Base-by-base conservation (phyloP, 495 filamentous ascomycete species). In the Geopyxis carbonaria region DNA sequence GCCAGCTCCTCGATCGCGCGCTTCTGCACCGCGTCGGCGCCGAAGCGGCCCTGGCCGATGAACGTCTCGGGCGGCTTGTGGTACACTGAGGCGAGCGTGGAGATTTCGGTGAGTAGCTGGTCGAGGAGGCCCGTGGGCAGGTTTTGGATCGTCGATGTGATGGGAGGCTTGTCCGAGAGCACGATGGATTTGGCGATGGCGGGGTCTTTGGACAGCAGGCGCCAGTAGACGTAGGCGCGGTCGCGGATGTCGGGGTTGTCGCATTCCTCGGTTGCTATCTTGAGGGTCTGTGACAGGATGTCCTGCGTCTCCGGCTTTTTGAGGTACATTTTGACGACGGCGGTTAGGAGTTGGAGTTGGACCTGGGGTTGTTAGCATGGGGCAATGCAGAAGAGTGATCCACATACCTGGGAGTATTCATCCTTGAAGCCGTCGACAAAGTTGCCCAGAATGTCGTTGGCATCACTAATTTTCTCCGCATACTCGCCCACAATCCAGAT, bases 401-500 rank as follows among this genome's bases (percentile, higher is more conserved):
- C 31, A 22, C 19, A 23, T 56, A 78, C 76, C 62, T 84, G 81
- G 13, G 80, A 80, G 55, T 86, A 91, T 58, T 93, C 85, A 48
- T 92, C 85, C 53, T 79, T 81, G 59, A 93, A 93, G 2, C 76
- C 77, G 35, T 93, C 85, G 14, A 92, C 83, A 50, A 93, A 93
- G 8, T 78, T 73, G 40, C 70, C 64, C 14, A 93, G 56, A 34
- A 93, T 87, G 47, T 93, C 85, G 42, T 84, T 82, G 2, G 91
- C 89, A 55, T 97, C 95, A 59, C 72, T 91, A 53, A 97, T 97
- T 65, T 95, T 95, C 64, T 95, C 87, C 4, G 91, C 89, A 57
- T 95, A 95, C 57, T 97, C 85, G 31, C 89, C 89, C 6, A 97
- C 87, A 54, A 97, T 94, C 89, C 89, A 97, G 51, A 97, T 95